Percentiles rank a stretch among this genome's conserved stretches.
These are phyloP conservation scores for Fusarium anthophilum DNA, from an alignment of 2,329 filamentous ascomycete genomes.

Conservation along the genomic window DNA sequence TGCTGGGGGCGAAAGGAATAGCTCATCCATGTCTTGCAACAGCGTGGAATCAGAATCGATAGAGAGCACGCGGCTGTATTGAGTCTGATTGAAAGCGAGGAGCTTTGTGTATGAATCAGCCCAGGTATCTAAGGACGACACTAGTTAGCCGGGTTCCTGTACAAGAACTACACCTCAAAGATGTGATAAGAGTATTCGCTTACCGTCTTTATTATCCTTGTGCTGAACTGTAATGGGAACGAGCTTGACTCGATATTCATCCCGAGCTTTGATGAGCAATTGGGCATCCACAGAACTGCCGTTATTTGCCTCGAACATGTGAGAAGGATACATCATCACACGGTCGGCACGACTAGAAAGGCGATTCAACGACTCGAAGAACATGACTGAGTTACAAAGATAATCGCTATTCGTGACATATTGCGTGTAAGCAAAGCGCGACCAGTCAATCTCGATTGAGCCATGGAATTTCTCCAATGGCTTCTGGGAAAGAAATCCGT, in stretches of 20 bases:
- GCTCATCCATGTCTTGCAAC: constrained; percentile 72
- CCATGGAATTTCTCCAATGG: background rate
- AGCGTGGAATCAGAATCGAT: constrained; percentile 71
- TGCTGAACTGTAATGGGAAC: constrained; percentile 53
- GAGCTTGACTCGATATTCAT: constrained; percentile 56
- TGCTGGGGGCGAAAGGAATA: constrained; percentile 72
- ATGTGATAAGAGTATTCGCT: background rate
- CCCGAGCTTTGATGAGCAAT: constrained; percentile 54
- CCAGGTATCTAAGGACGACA: constrained; percentile 59
- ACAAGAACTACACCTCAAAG: background rate
- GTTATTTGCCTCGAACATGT: constrained; percentile 47
- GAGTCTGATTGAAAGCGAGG: constrained; percentile 72
- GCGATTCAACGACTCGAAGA: constrained; percentile 55
- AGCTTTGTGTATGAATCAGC: constrained; percentile 74
- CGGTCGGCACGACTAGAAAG: constrained; percentile 55
- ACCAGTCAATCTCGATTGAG: constrained; percentile 10
- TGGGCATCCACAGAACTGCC: constrained; percentile 42
- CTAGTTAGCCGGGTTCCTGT: background rate
- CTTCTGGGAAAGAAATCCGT: background rate
- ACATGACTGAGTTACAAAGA: constrained; percentile 61
- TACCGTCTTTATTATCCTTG: constrained; percentile 48
- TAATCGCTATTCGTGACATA: constrained; percentile 59
- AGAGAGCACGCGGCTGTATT: constrained; percentile 62
- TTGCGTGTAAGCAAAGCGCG: constrained; percentile 56
- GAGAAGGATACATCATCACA: constrained; percentile 57